Base-by-base conservation (phyloP, 202 grass and related monocot species). In the Bolboschoenoplectus hybrid region DNA sequence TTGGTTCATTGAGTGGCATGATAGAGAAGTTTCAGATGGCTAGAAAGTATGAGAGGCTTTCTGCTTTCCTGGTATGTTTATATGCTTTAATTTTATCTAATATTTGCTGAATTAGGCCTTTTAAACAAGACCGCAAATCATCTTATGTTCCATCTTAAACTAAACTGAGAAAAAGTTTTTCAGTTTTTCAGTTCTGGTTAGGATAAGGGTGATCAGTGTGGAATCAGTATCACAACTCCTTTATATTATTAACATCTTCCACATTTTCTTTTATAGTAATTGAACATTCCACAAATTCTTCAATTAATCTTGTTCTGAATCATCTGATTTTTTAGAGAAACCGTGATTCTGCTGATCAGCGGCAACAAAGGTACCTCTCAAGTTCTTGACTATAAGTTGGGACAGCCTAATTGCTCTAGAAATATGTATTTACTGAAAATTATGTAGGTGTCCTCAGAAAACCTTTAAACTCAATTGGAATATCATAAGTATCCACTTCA, bases 31-130 rank as follows among this genome's bases (percentile, higher is more conserved):
- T 90, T 89, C 89, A 90, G 44, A 79, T 77, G 80, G 75, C 86
- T 84, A 89, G 75, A 89, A 94, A 92, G 67, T 94, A 84, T 84
- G 83, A 86, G 63, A 92, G 86, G 63, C 88, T 97, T 88, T 85
- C 89, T 90, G 10, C 86, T 91, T 74, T 81, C 81, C 78, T 97
- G 93, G 97, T 99, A 99, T 81, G 89, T 41, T 87, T 41, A 78
- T 71, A 88, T 84, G 58, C 81, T 41, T 86, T 85, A 70, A 72
- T 85, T 77, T n/a, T 88, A 49, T 50, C 34, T 75, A 39, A 88
- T 92, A 89, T 67, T 49, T 85, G 5, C 20, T 85, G 67, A 81
- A 70, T 78, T 74, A 81, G 78, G 81, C 85, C 74, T 87, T 86
- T 88, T 80, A 41, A 80, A 60, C 14, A 41, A 43, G 53, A 60